Evolutionary conservation across 2,329 filamentous ascomycete species (phyloP), one percentile per base, ranked within the genome.

Genomic region (Pestalotiopsis sp.): DNA sequence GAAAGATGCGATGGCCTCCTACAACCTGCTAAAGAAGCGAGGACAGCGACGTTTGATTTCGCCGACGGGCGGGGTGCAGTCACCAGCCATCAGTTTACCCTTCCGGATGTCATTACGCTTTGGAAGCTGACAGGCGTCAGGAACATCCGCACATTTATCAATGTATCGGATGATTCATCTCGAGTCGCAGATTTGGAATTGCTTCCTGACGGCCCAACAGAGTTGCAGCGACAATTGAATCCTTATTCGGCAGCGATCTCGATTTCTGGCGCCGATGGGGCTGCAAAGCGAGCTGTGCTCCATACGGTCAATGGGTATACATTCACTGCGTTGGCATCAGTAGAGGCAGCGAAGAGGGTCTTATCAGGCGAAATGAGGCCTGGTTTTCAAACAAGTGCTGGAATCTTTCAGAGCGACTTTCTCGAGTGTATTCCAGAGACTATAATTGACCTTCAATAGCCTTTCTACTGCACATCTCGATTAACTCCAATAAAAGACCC

Each of bases 101-200:
- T 74, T n/a, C 72, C 72, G 0, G 72, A 75, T 56, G 69, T 75
- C 11, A 68, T 75, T n/a, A 75, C 74, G 1, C 67, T 74, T 2
- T 69, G 62, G 67, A 71, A 68, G 61, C 69, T 70, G 2, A 72
- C 72, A 2, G 31, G 64, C 2, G 69, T 73, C 4, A 7, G 23
- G 4, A 68, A 73, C 52, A 71, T 75, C 20, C 57, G 68, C 7
- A 74, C 72, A 2, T 74, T 70, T 59, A 65, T 65, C 4, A 62
- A 61, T 17, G 62, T 58, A 1, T 52, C 71, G 14, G 68, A 57
- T 4, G 66, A 63, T 27, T 56, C 57, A 2, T 72, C 70, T n/a
- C 70, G 66, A 12, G 57, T 61, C 14, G 27, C 56, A 1, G 58
- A 70, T n/a, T 23, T 69, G 12, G n/a, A 14, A 14, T 56, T 38